Base-by-base conservation (phyloP, 2,329 filamentous ascomycete species). In the Stromatinia cepivora region DNA sequence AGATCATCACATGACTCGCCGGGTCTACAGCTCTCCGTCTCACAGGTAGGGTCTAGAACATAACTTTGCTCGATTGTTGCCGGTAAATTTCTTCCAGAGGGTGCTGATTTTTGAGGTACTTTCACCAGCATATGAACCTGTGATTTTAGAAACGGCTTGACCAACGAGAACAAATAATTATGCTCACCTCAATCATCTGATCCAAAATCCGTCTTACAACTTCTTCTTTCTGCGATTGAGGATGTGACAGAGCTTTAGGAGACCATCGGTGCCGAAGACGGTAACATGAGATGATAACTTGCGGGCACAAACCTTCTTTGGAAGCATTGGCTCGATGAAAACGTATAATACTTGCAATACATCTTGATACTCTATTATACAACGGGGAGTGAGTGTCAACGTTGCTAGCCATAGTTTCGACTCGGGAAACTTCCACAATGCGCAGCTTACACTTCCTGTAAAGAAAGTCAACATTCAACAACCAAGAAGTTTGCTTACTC, bases 281-380 rank as follows among this genome's bases (percentile, higher is more conserved):
- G 22, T 68, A 68, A 52, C 52, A 68, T 36, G 57, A 68, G 3
- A 68, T 68, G 9, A 68, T 68, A 28, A 68, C 52, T 62, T 68
- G 66, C 3, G 66, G 66, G 36, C 66, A 68, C 48, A 68, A 56
- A 42, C 57, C 66, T 39, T 68, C 66, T 63, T 56, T 56, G 17
- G 66, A 68, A 22, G 66, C 34, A 68, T 63, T 68, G n/a, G 57
- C 46, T 54, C 52, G 66, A 46, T 63, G 66, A 20, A 42, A 59
- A 7, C 66, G 66, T 39, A 68, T 68, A 11, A 56, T 68, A 22
- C 57, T 63, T 34, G 66, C 66, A 45, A 68, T 52, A 22, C 66
- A 68, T 46, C 52, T 68, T 25, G 46, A 54, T n/a, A 68, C 48
- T 54, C 66, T 68, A 7, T 28, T 63, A 34, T 63, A 68, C 22